phyloP scores from a whole-genome alignment of 2,329 filamentous ascomycete genomes.

The Penicillium sp. region DNA sequence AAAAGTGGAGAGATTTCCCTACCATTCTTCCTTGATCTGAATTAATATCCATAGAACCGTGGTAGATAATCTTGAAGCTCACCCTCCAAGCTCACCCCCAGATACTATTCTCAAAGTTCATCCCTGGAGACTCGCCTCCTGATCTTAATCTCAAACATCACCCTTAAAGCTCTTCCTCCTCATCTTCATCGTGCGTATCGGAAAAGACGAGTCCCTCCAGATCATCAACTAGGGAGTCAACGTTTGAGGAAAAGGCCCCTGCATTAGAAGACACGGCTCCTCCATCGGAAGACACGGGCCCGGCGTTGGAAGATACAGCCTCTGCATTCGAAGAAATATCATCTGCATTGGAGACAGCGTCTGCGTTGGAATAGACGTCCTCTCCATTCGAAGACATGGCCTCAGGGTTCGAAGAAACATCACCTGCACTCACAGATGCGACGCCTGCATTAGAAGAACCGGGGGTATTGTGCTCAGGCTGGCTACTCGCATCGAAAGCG shows the following conservation, averaged over 20 bases:
- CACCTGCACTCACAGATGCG: background rate
- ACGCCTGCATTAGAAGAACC: background rate
- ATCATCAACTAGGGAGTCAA: background rate
- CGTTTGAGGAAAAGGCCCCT: too few relatives aligned
- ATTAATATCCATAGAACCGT: background rate
- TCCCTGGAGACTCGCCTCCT: too few relatives aligned
- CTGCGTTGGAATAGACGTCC: background rate
- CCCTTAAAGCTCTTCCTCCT: background rate
- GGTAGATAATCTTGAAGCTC: background rate
- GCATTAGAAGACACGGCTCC: background rate
- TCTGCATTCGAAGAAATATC: background rate
- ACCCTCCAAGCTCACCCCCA: background rate
- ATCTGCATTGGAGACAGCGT: too few relatives aligned
- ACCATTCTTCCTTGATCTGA: background rate
- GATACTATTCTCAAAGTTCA: background rate
- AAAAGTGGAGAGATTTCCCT: background rate
- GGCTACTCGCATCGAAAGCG: conserved; percentile 14
- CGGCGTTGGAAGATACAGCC: background rate
- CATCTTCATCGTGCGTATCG: background rate
- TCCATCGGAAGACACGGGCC: background rate
- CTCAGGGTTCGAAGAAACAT: background rate
- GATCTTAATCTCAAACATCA: background rate
- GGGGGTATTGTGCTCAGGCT: background rate
- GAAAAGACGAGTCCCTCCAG: background rate
- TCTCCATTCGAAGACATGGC: background rate